phyloP scores from a whole-genome alignment of 345 rosid genomes.

The Populus simonii region DNA sequence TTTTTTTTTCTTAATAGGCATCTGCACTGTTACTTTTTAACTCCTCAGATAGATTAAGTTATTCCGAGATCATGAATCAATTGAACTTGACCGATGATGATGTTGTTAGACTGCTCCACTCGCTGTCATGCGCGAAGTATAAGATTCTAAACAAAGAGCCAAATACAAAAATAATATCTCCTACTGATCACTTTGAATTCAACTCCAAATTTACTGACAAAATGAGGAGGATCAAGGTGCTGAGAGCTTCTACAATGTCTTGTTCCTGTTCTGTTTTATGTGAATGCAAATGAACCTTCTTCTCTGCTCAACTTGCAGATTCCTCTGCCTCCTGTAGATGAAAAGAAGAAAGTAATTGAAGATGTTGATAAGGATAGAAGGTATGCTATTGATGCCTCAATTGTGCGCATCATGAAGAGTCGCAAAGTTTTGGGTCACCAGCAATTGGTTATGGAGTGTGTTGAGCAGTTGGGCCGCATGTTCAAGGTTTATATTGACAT shows the following conservation, averaged over 20 bases:
- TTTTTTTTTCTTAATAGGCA: constrained; percentile 25
- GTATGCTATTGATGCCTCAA: constrained; percentile 40
- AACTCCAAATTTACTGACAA: constrained; percentile 37
- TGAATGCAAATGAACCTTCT: neutral
- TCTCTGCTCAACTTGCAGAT: constrained; percentile 26
- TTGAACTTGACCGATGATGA: constrained; percentile 35
- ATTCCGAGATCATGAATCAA: constrained; percentile 37
- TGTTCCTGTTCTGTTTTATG: neutral
- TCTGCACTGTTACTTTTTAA: constrained; percentile 39
- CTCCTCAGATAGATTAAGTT: constrained; percentile 36
- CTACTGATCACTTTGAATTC: constrained; percentile 41
- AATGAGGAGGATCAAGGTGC: constrained; percentile 48
- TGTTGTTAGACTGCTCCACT: constrained; percentile 40
- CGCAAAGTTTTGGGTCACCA: constrained; percentile 43
- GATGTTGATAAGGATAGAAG: constrained; percentile 41
- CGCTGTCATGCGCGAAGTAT: constrained; percentile 39
- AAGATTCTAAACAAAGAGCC: constrained; percentile 45
- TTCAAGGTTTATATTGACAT: constrained; percentile 29
- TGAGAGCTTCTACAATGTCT: neutral
- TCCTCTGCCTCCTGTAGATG: constrained; percentile 38
- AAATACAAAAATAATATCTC: constrained; percentile 24
- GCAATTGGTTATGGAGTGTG: constrained; percentile 38
- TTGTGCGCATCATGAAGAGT: constrained; percentile 52
- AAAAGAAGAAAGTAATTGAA: constrained; percentile 36
- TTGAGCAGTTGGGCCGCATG: constrained; percentile 34